phyloP scores from a whole-genome alignment of 1,284 basidiomycete genomes.

The Apiotrichum montevideense region DNA sequence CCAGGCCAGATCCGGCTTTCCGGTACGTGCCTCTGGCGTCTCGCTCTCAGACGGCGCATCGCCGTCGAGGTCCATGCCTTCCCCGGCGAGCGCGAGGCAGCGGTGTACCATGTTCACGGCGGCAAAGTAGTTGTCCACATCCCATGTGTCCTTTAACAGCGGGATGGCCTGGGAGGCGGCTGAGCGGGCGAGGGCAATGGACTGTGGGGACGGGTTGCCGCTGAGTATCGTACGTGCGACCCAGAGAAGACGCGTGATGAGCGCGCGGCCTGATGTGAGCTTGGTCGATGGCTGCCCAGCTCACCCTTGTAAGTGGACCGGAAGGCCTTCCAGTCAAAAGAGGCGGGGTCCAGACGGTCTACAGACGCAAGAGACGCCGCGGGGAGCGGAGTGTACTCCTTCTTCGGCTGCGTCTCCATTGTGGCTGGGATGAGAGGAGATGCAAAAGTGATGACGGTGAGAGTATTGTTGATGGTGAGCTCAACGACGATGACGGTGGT shows the following conservation, averaged over 20 bases:
- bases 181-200: constrained; percentile 21
- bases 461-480: no score
- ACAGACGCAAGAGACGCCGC: constrained; percentile 1
- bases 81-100: constrained; percentile 5
- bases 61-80: constrained; percentile 19
- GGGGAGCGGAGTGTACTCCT: neutral
- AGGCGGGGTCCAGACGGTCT: constrained; percentile 8
- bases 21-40: constrained; percentile 12
- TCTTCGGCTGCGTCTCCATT: neutral
- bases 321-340: constrained; percentile 27
- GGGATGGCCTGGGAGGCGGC: constrained; percentile 29
- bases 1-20: constrained; percentile 31
- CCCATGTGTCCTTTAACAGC: constrained; percentile 28
- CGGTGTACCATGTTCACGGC: constrained; percentile 9
- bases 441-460: no score
- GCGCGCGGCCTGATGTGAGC: constrained; percentile 30
- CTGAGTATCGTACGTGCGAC: constrained; percentile 21
- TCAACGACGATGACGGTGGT: no score
- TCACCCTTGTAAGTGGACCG: constrained; percentile 35
- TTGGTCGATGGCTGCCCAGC: neutral
- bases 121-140: constrained; percentile 18
- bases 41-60: constrained; percentile 1
- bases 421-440: no score
- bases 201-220: constrained; percentile 8
- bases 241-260: constrained; percentile 35